A percentile compares a stretch with the other conserved stretches of the same genome.
phyloP scores from a whole-genome alignment of 2,329 filamentous ascomycete genomes.

The Penicillium sp. region DNA sequence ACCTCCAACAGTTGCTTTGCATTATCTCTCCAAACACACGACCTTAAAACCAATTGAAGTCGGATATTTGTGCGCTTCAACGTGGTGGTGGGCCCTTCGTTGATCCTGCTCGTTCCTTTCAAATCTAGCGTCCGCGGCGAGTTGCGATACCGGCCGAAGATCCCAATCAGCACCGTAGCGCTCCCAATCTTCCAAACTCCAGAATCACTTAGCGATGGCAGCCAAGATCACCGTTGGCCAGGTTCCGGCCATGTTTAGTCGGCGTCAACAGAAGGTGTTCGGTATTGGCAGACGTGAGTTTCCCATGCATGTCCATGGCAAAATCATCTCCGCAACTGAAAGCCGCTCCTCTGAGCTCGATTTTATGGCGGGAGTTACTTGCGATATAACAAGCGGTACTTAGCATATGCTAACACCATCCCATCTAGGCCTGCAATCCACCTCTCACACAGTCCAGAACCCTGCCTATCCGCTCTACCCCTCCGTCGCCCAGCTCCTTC shows the following conservation, averaged over 20 bases:
- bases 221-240: constrained; percentile 33
- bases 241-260: constrained; percentile 35
- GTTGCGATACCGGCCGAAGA: constrained; percentile 18
- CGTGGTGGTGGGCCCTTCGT: constrained; percentile 30
- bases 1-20: constrained; percentile 16
- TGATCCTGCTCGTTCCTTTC: constrained; percentile 22
- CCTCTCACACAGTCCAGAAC: constrained; percentile 39
- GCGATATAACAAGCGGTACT: neutral
- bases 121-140: constrained; percentile 21
- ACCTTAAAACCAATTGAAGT: constrained; percentile 10
- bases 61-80: constrained; percentile 16
- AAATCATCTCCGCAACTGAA: neutral
- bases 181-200: constrained; percentile 5
- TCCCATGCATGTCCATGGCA: constrained; percentile 7
- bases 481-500: constrained; percentile 78
- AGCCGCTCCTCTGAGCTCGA: neutral
- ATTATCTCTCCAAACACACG: constrained; percentile 10
- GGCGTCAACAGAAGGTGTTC: constrained; percentile 33
- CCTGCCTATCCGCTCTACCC: constrained; percentile 58
- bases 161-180: constrained; percentile 15
- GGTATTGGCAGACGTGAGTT: constrained; percentile 37
- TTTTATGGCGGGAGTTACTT: neutral
- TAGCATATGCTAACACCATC: constrained; percentile 6
- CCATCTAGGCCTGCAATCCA: constrained; percentile 35
- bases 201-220: constrained; percentile 29